Percentiles rank a stretch among this genome's conserved stretches.
Conservation (phyloP, 1,139 yeast species). For the Yamadazyma jaroonii region DNA sequence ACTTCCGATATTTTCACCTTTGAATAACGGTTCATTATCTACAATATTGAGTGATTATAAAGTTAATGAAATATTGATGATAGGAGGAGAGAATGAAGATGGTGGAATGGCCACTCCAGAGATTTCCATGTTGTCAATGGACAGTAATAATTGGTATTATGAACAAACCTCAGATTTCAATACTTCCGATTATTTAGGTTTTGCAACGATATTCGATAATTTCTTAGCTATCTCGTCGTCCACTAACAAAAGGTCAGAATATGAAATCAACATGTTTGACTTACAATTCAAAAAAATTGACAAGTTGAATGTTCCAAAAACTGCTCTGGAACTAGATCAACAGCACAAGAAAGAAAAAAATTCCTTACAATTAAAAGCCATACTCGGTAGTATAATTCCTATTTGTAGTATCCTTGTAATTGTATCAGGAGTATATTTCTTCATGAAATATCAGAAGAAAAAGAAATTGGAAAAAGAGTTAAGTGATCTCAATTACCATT, state of each 20-base stretch:
- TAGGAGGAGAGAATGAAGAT: slow-evolving; percentile 34
- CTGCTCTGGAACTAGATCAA: slow-evolving; percentile 4
- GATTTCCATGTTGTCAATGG: slow-evolving; percentile 23
- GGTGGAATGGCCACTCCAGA: slow-evolving; percentile 19
- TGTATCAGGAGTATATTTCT: slow-evolving; percentile 16
- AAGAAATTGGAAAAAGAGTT: slow-evolving; percentile 19
- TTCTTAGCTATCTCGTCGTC: slow-evolving; percentile 21
- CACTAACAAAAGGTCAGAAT: slow-evolving; percentile 14
- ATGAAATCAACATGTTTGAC: slow-evolving; percentile 13
- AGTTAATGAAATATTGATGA: slow-evolving; percentile 27
- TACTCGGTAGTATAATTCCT: slow-evolving; percentile 38
- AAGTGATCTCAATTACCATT: slow-evolving; percentile 34
- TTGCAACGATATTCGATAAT: slow-evolving; percentile 44
- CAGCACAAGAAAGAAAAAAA: slow-evolving; percentile 5
- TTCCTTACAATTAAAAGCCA: slow-evolving; percentile 24
- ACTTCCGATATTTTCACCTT: slow-evolving; percentile 34
- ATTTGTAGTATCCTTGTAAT: slow-evolving; percentile 21
- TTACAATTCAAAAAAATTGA: slow-evolving; percentile 15
- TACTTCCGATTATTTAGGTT: slow-evolving; percentile 32
- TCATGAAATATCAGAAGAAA: slow-evolving; percentile 21
- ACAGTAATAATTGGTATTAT: slow-evolving; percentile 31
- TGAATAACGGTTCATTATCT: slow-evolving; percentile 16
- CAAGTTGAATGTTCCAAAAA: slow-evolving; percentile 16
- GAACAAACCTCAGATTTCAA: slow-evolving; percentile 25
- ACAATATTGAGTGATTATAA: slow-evolving; percentile 21